phyloP scores from a whole-genome alignment of 345 rosid genomes.

The Gossypium arboreum region DNA sequence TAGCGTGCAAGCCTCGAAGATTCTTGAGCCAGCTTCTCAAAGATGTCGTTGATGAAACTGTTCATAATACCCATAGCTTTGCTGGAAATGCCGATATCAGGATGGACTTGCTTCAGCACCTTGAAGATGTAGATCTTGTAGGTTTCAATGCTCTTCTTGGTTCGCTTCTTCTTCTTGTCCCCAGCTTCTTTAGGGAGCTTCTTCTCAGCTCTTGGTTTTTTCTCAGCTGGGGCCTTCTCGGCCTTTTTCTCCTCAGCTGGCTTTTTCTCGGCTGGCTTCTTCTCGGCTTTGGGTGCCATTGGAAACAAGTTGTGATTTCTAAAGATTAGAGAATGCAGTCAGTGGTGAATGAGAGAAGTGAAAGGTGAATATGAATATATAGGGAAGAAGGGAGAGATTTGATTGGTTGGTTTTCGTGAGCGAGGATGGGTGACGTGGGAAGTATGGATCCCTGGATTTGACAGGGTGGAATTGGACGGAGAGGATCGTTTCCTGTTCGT shows the following conservation, averaged over 20 bases:
- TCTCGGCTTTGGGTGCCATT: slow-evolving; percentile 39
- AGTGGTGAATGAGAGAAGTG: background rate
- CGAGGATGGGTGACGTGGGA: slow-evolving; percentile 25
- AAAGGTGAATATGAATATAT: slow-evolving; percentile 5
- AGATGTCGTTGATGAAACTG: slow-evolving; percentile 37
- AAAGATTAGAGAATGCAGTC: background rate
- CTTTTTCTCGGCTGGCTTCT: slow-evolving; percentile 27
- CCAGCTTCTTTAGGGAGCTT: slow-evolving; percentile 28
- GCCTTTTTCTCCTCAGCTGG: slow-evolving; percentile 17
- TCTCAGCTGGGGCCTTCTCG: slow-evolving; percentile 34
- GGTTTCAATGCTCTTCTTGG: slow-evolving; percentile 36
- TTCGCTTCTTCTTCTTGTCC: slow-evolving; percentile 37
- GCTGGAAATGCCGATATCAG: slow-evolving; percentile 39
- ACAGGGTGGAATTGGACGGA: slow-evolving; percentile 18
- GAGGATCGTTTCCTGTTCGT: slow-evolving; percentile 19
- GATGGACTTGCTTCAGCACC: slow-evolving; percentile 40
- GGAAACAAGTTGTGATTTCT: background rate
- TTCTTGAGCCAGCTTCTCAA: slow-evolving; percentile 40
- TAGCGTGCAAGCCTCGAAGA: slow-evolving; percentile 28
- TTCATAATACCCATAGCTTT: slow-evolving; percentile 33
- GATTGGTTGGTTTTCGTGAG: background rate
- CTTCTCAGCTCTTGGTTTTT: slow-evolving; percentile 35
- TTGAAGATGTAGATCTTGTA: slow-evolving; percentile 45
- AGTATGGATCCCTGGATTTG: background rate
- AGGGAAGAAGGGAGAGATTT: background rate